Percentiles rank a stretch among this genome's conserved stretches.
Evolutionary conservation across 257 asterid species (phyloP).

Genomic region (Penstemon barbatus): DNA sequence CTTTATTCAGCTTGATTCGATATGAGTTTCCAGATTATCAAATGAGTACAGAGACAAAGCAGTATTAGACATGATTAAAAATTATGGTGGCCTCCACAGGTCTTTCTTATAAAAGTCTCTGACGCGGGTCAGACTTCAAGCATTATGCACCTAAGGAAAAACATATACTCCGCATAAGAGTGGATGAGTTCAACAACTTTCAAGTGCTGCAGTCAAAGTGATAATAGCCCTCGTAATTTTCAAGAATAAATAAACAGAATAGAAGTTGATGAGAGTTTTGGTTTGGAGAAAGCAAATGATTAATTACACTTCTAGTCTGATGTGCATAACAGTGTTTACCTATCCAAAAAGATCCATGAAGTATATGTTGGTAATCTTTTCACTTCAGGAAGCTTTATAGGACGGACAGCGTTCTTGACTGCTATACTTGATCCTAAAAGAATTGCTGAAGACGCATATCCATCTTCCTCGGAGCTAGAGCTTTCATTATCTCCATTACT

Average conservation of each 20-base stretch:
- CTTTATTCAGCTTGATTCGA: neutral
- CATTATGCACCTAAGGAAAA: neutral
- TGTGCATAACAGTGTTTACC: conserved; percentile 44
- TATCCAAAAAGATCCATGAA: conserved; percentile 86
- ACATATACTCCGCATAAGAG: neutral
- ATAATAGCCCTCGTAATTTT: neutral
- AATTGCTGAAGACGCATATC: conserved; percentile 77
- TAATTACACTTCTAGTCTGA: conserved; percentile 5
- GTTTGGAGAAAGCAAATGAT: conserved; percentile 10
- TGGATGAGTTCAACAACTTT: neutral
- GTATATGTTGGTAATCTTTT: conserved; percentile 74
- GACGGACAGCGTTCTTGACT: conserved; percentile 83
- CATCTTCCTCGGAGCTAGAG: conserved; percentile 74
- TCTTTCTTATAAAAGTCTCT: neutral
- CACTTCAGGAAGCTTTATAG: conserved; percentile 74
- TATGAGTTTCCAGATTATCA: conserved; percentile 9
- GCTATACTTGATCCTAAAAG: conserved; percentile 91
- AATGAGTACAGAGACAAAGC: neutral
- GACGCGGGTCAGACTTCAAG: conserved; percentile 1
- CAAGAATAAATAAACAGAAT: conserved; percentile 10
- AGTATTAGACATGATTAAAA: conserved; percentile 1
- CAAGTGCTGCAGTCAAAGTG: conserved; percentile 5
- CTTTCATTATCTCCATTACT: conserved; percentile 65
- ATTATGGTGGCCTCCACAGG: neutral
- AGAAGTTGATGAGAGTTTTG: neutral